Evolutionary conservation across 371 early-diverging fungal species (phyloP), one percentile per base, ranked within the genome.

Genomic region (Apophysomyces ossiformis): DNA sequence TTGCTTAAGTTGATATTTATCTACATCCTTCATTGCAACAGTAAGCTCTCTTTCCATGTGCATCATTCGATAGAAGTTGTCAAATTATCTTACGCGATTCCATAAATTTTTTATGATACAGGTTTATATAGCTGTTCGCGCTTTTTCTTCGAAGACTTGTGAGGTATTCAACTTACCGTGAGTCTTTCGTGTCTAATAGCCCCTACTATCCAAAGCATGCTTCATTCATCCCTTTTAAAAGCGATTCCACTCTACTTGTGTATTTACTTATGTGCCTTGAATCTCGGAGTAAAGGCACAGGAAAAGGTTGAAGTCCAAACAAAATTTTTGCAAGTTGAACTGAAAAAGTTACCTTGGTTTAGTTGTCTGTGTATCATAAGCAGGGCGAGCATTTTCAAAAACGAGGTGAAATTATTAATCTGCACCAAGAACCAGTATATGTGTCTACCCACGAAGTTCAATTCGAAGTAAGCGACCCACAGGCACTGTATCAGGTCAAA

Each of bases 321-420:
- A 18, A 21, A 21, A 18, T 21, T 21, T 26, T 50, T 26, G 32
- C 32, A 26, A 50, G 2, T 21, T 2, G 21, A 50, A 50, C 54
- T 50, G 13, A 50, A 50, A 18, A 8, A 5, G 21, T 26, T 16
- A 41, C 12, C 16, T 37, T 35, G 16, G 39, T 15, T 7, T 15
- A 37, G 58, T 54, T 71, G 37, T 54, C 44, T 2, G 72, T 72
- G 8, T 72, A 68, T 26, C 72, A 72, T 43, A 65, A 68, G 57
- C 65, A 57, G 9, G 72, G 67, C 26, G 62, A 54, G 54, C 61
- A 67, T 45, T 72, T 61, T 58, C 41, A 64, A 44, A 68, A 68
- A 44, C 68, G 72, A 12, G 72, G 72, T 4, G 68, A 68, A n/a
- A 72, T 72, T 45, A 46, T 60, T n/a, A 68, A 64, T 9, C 32